phyloP scores from a whole-genome alignment of 176 grass and related monocot species.

The Otatea glauca region DNA sequence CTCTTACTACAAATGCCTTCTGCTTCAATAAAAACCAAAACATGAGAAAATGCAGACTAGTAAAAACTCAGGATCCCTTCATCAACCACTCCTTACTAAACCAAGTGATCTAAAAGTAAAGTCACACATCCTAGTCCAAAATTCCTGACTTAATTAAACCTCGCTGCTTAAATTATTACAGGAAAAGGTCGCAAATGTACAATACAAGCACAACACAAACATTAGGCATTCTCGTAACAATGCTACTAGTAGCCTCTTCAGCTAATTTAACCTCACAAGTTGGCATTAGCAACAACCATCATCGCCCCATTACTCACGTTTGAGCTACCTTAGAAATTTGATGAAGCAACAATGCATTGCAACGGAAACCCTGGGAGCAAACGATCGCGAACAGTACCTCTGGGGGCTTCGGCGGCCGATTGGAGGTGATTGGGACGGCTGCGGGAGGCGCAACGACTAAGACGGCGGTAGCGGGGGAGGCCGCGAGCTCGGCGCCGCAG shows the following conservation, averaged over 20 bases:
- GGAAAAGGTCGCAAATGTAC: neutral
- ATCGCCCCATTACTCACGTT: neutral
- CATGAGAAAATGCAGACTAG: slow-evolving; percentile 3
- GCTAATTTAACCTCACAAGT: neutral
- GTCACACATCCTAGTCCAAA: neutral
- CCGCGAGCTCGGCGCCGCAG: slow-evolving; percentile 46
- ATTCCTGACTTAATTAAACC: slow-evolving; percentile 15
- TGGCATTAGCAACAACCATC: slow-evolving; percentile 1
- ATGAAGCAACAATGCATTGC: neutral
- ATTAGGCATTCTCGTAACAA: neutral
- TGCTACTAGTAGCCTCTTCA: neutral
- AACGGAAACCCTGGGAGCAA: neutral
- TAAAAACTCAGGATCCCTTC: neutral
- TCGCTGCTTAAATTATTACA: neutral
- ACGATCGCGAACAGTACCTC: slow-evolving; percentile 9
- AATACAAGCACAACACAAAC: neutral
- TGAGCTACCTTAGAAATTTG: neutral
- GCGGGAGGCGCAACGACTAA: slow-evolving; percentile 23
- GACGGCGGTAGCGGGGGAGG: slow-evolving; percentile 15
- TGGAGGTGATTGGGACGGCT: slow-evolving; percentile 46
- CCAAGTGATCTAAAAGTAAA: neutral
- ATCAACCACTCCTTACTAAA: neutral
- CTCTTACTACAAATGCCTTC: neutral
- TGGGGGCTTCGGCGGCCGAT: neutral
- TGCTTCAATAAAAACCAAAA: slow-evolving; percentile 3